Percentiles rank a stretch among this genome's conserved stretches.
These are phyloP conservation scores for Brassica hybrid DNA, from an alignment of 441 rosid genomes.

Conservation along the genomic window DNA sequence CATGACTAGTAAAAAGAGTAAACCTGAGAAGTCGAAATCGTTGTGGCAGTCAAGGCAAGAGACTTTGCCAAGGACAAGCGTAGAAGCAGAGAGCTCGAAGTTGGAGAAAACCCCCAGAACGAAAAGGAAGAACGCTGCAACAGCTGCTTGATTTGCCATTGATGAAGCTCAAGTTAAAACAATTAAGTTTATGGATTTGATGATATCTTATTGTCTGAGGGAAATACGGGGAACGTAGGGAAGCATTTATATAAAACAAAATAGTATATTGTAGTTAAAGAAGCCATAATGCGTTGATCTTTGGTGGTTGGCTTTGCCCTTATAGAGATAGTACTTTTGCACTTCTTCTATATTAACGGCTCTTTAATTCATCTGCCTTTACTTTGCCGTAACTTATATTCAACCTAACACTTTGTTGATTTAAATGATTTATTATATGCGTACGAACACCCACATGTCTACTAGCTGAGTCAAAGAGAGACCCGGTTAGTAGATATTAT, in stretches of 20 bases:
- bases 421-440: slow-evolving; percentile 5
- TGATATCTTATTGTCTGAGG: slow-evolving; percentile 23
- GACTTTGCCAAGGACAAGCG: slow-evolving; percentile 32
- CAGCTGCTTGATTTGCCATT: slow-evolving; percentile 33
- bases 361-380: slow-evolving; percentile 32
- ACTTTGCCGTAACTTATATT: slow-evolving; percentile 19
- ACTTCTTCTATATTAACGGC: slow-evolving; percentile 35
- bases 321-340: neutral
- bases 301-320: slow-evolving; percentile 37
- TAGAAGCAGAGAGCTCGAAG: slow-evolving; percentile 28
- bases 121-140: slow-evolving; percentile 30
- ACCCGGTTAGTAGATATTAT: neutral
- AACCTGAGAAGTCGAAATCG: slow-evolving; percentile 44
- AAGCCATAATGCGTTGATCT: slow-evolving; percentile 13
- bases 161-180: slow-evolving; percentile 11
- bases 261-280: slow-evolving; percentile 18
- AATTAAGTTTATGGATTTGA: slow-evolving; percentile 12
- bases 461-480: neutral
- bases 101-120: slow-evolving; percentile 29
- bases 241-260: slow-evolving; percentile 32
- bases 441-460: neutral
- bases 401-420: neutral
- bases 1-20: slow-evolving; percentile 5
- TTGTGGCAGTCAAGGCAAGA: slow-evolving; percentile 40
- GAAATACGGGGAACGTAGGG: slow-evolving; percentile 7